These are phyloP conservation scores for Pisolithus microcarpus DNA, from an alignment of 768 basidiomycete genomes.

Conservation along the genomic window DNA sequence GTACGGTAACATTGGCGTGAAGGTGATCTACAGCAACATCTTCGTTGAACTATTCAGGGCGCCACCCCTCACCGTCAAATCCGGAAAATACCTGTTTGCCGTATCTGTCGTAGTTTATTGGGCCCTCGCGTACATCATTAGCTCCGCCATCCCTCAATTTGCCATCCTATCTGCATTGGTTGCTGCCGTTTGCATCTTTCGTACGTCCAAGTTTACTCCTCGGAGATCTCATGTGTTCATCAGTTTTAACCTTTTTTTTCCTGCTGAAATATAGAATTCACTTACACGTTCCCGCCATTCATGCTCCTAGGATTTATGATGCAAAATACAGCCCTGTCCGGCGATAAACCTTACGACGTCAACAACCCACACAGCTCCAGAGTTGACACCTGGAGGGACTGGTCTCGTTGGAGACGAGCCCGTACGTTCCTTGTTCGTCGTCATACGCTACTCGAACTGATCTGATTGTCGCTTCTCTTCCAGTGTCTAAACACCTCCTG, in stretches of 20 bases:
- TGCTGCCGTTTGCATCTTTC: constrained; percentile 53
- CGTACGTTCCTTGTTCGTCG: constrained; percentile 12
- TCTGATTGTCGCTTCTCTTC: not conserved
- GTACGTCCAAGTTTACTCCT: constrained; percentile 8
- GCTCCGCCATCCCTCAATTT: constrained; percentile 55
- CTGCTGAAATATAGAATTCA: constrained; percentile 19
- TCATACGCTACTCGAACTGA: constrained; percentile 1
- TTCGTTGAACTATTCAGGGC: constrained; percentile 45
- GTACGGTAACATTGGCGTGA: constrained; percentile 59
- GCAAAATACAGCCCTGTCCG: constrained; percentile 21
- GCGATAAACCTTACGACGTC: constrained; percentile 21
- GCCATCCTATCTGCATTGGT: constrained; percentile 46
- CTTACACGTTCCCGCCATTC: constrained; percentile 36
- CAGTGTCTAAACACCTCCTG: constrained; percentile 25
- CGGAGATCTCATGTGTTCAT: constrained; percentile 29
- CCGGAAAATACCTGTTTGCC: constrained; percentile 26
- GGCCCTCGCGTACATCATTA: constrained; percentile 44
- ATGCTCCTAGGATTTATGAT: constrained; percentile 27
- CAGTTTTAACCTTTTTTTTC: constrained; percentile 24
- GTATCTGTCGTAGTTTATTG: constrained; percentile 18
- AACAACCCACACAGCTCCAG: constrained; percentile 20
- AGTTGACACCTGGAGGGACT: constrained; percentile 23
- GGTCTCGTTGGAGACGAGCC: constrained; percentile 25
- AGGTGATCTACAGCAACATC: constrained; percentile 49
- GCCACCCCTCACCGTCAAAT: constrained; percentile 37